These are phyloP conservation scores for Sisymbrium altissimum DNA, from an alignment of 345 rosid genomes.

Conservation along the genomic window DNA sequence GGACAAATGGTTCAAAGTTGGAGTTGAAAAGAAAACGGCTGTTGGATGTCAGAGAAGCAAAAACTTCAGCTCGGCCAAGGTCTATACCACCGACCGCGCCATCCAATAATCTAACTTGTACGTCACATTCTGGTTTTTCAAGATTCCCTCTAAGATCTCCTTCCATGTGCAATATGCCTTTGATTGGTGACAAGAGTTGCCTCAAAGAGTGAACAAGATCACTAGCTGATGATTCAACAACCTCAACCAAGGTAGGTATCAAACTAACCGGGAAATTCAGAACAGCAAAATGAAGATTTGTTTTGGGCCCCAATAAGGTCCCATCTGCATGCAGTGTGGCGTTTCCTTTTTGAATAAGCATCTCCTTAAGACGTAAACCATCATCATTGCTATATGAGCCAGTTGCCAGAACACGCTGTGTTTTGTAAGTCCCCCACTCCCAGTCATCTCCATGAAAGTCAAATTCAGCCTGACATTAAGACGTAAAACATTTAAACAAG, in stretches of 20 bases:
- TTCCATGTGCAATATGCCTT: conserved; percentile 95
- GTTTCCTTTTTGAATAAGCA: conserved; percentile 88
- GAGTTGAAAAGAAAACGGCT: conserved; percentile 96
- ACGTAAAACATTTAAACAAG: not conserved
- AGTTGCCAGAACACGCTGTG: conserved; percentile 80
- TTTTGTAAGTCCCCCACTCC: conserved; percentile 98
- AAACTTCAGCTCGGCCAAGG: conserved; percentile 94
- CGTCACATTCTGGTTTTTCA: conserved; percentile 96
- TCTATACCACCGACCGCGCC: conserved; percentile 94
- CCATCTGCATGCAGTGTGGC: conserved; percentile 99
- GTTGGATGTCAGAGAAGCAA: conserved; percentile 83
- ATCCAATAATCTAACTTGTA: conserved; percentile 91
- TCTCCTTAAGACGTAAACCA: conserved; percentile 88
- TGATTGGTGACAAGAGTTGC: conserved; percentile 80
- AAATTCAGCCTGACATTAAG: conserved; percentile 79
- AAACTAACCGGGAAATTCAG: conserved; percentile 90
- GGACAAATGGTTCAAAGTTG: conserved; percentile 80
- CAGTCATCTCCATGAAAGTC: conserved; percentile 97
- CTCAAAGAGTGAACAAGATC: conserved; percentile 79
- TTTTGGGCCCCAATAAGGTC: conserved; percentile 81
- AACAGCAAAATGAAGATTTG: conserved; percentile 97
- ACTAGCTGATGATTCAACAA: conserved; percentile 85
- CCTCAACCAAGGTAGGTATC: conserved; percentile 89
- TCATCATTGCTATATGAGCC: conserved; percentile 96
- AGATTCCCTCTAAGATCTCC: conserved; percentile 97